Evolutionary conservation across 306 rosid genomes (phyloP), one percentile per base, ranked within the genome.

Genomic region (Casuarina glauca): DNA sequence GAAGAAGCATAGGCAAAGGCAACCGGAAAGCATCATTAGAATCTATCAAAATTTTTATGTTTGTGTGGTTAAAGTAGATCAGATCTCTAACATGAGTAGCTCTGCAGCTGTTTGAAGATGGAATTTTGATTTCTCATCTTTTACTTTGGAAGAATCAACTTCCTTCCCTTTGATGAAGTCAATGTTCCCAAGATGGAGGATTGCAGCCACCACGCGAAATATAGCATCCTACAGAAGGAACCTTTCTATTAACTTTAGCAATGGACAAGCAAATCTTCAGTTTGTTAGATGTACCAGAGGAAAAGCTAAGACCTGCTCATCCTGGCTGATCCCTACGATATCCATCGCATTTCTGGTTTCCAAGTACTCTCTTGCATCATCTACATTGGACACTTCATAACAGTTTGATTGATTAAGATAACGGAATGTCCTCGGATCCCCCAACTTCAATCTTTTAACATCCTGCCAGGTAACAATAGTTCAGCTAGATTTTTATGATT

Each of bases 281-380:
- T 49, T 48, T 50, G 70, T 62, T 72, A 77, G 46, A 74, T 75
- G 53, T 74, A 63, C 69, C 54, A 19, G 39, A 74, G 81, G 53
- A 67, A 48, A 75, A 69, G 74, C 8, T 51, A 48, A 76, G 63
- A 92, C 97, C 97, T 92, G 97, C 73, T 93, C 97, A 53, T 89
- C 96, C 68, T 86, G 92, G 86, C 57, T 89, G 89, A 93, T 90
- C 32, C 97, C 97, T 7, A 93, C 97, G 70, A 93, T 87, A 74
- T 93, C 97, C 97, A 93, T 93, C 73, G 96, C 97, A 75, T 90
- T 90, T 89, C 92, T 87, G 2, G 93, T 93, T 82, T 90, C 97
- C 74, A 93, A 74, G 69, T 93, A 93, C 86, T 93, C 97, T 66
- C 91, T 89, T 51, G 97, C 91, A 85, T 93, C 97, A 80, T 93